Base-by-base conservation (phyloP, 1,284 basidiomycete species). In the Xerocomus amazonicus region DNA sequence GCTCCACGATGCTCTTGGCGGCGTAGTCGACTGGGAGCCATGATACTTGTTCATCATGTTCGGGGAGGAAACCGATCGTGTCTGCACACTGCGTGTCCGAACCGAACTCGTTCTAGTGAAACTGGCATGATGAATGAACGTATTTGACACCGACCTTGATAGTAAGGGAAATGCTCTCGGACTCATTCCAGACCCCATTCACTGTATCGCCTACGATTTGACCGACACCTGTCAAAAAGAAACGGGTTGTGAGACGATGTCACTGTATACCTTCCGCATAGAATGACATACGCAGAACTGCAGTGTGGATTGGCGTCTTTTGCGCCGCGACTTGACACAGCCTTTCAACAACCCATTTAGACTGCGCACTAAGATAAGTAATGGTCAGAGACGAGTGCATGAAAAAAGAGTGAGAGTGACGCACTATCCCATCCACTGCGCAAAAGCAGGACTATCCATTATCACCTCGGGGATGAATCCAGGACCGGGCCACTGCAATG, bases 301-400 rank as follows among this genome's bases (percentile, higher is more conserved):
- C 73, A 6, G 70, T 70, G 23, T 60, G 51, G 13, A 76, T 61
- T 6, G 56, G 60, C 28, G 57, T 70, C 37, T 54, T 57, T 33
- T 56, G 60, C 27, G 59, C 67, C 29, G 69, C 74, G 35, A 65
- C 60, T 55, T 77, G 69, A 56, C 77, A 77, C 0, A 84, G 48
- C 56, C 77, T 78, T 68, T 85, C 83, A 0, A 75, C 76, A 1
- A 83, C 77, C 80, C 81, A 84, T 59, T 85, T 85, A 26, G 63
- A 64, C 39, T 65, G 61, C 3, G 54, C 56, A 45, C 58, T 59
- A 33, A 4, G 39, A 37, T 31, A 5, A 17, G 7, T 6, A 23
- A 17, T 6, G 7, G 42, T 43, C 31, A 32, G 35, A 8, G 42
- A 23, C 19, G 8, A n/a, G 16, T 23, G 12, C 10, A 9, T 17